These are phyloP conservation scores for Calocera cornea DNA, from an alignment of 768 basidiomycete species.

Conservation along the genomic window DNA sequence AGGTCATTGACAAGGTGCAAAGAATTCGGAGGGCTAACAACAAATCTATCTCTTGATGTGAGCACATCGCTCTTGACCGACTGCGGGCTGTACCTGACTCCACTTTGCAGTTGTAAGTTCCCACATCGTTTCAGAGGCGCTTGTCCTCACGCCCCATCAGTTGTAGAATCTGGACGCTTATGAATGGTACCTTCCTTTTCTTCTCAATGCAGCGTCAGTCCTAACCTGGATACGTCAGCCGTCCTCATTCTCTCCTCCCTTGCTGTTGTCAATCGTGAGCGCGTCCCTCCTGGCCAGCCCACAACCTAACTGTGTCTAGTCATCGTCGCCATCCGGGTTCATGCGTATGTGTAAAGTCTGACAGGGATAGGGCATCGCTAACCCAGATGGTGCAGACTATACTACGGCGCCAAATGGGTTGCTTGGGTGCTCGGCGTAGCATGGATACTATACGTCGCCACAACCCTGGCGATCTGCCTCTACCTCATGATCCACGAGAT, in stretches of 20 bases:
- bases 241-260: neutral
- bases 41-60: neutral
- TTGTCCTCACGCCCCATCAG: neutral
- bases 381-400: too few relatives aligned
- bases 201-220: neutral
- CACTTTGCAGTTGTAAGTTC: neutral
- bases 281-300: neutral
- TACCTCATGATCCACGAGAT: neutral
- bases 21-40: neutral
- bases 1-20: too few relatives aligned
- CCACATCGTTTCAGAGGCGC: neutral
- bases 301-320: neutral
- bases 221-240: neutral
- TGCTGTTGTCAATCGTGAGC: neutral
- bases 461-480: neutral
- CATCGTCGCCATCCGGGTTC: neutral
- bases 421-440: neutral
- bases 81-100: neutral
- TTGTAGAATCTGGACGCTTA: neutral
- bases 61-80: neutral
- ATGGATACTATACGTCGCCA: neutral
- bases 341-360: neutral
- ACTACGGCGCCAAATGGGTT: conserved; percentile 3
- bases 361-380: too few relatives aligned
- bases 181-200: neutral